Evolutionary conservation across 306 rosid genomes (phyloP).

Genomic region (Quercus suber): DNA sequence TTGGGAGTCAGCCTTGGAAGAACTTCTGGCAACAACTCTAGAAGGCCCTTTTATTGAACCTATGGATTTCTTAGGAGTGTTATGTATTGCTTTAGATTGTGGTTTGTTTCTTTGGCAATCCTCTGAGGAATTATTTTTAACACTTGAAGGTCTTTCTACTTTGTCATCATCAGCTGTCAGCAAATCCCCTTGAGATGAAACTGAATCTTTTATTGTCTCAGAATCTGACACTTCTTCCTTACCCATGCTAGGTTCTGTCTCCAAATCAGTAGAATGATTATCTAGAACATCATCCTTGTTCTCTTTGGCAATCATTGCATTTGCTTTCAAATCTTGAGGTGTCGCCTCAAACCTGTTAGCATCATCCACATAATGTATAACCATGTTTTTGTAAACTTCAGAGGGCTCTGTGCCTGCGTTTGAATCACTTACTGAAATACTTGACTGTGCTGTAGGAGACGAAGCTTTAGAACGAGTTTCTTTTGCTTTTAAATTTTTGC

Average conservation of each 20-base stretch:
- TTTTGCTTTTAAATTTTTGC: conserved; percentile 53
- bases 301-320: conserved; percentile 39
- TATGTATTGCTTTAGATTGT: conserved; percentile 34
- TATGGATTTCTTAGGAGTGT: conserved; percentile 39
- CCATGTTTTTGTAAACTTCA: conserved; percentile 55
- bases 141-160: conserved; percentile 47
- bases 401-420: conserved; percentile 49
- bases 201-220: conserved; percentile 63
- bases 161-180: conserved; percentile 55
- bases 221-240: conserved; percentile 73
- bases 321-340: conserved; percentile 41
- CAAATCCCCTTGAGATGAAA: conserved; percentile 73
- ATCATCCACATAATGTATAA: conserved; percentile 65
- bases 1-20: conserved; percentile 34
- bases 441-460: conserved; percentile 31
- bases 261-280: conserved; percentile 51
- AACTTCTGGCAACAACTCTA: conserved; percentile 29
- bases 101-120: conserved; percentile 31
- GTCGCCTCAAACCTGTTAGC: conserved; percentile 59
- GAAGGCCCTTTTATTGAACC: conserved; percentile 40
- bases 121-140: conserved; percentile 40
- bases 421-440: conserved; percentile 43
- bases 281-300: conserved; percentile 47
- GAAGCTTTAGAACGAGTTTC: conserved; percentile 41
- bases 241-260: conserved; percentile 53